Evolutionary conservation across 257 asterid species (phyloP), one percentile per base, ranked within the genome.

Genomic region (Linaria vulgaris): DNA sequence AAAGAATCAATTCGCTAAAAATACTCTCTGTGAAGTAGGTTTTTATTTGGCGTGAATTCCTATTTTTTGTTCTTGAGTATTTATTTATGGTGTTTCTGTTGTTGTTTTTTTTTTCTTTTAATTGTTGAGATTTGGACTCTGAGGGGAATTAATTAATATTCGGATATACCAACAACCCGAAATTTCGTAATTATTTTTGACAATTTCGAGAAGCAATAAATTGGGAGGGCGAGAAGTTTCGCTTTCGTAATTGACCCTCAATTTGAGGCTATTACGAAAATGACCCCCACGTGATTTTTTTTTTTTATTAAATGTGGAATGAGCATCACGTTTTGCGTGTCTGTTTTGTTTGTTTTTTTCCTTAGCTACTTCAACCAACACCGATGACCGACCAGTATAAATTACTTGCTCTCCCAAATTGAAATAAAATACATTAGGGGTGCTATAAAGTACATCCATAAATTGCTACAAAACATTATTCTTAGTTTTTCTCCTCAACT

Each of bases 11-110:
- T 3, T 44, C 49, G 2, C 27, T 68, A 71, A 81, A 76, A 76
- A 74, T 72, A 81, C 68, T 68, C 63, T 68, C 76, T 67, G 72
- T 68, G 78, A 38, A 21, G 52, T 46, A 23, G 70, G 76, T 43
- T 41, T n/a, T 72, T 37, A 38, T 15, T 68, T 61, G 74, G 34
- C 67, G 30, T 45, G 45, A 68, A 43, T 39, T 67, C 65, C 48
- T 9, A 44, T 46, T 47, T 59, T 64, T 55, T n/a, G n/a, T n/a
- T 66, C 72, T 53, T 58, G 78, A 69, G 46, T 46, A 70, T 58
- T 64, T 59, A 38, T 37, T 59, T 7, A 34, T 59, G 76, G 20
- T 13, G 30, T 21, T 10, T 59, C 41, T 39, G 21, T 59, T 21
- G 38, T 14, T 43, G 3, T 41, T 8, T 59, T 19, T 19, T 10